phyloP scores from a whole-genome alignment of 163 green algal genomes.

The Chlorella variabilis region DNA sequence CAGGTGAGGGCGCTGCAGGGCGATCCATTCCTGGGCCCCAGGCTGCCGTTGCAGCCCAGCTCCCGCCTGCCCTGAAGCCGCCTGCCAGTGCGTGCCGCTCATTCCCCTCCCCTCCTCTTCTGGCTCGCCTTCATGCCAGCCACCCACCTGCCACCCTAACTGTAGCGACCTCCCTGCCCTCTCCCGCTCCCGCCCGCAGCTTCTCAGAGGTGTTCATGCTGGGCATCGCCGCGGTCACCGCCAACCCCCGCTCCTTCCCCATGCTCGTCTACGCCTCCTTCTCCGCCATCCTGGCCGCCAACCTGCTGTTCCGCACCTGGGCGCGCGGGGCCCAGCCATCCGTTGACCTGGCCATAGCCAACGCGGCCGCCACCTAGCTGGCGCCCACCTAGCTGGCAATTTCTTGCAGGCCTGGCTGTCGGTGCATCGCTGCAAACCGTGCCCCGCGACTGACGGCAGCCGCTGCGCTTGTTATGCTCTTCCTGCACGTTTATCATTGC shows the following conservation, averaged over 20 bases:
- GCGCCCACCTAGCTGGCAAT: too few relatives aligned
- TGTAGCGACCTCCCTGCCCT: not conserved
- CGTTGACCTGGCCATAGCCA: constrained; percentile 21
- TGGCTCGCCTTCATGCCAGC: too few relatives aligned
- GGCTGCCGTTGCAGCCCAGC: too few relatives aligned
- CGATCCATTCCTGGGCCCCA: too few relatives aligned
- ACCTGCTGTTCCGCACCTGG: constrained; percentile 49
- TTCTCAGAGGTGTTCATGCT: constrained; percentile 66
- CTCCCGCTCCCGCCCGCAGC: constrained; percentile 14
- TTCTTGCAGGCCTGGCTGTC: too few relatives aligned
- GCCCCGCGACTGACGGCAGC: too few relatives aligned
- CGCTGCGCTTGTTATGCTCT: too few relatives aligned
- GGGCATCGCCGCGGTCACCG: constrained; percentile 46
- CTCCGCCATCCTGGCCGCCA: constrained; percentile 41
- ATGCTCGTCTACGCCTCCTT: constrained; percentile 50
- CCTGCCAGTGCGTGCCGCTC: not conserved
- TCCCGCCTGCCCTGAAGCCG: too few relatives aligned
- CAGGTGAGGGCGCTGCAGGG: constrained; percentile 49
- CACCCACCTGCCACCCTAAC: too few relatives aligned
- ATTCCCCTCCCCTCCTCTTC: not conserved
- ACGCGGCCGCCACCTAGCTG: not conserved
- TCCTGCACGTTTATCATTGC: too few relatives aligned
- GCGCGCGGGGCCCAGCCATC: constrained; percentile 11
- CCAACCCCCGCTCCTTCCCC: constrained; percentile 41
- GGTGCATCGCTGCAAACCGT: too few relatives aligned